These are phyloP conservation scores for Cordyceps cicadae DNA, from an alignment of 2,329 filamentous ascomycete species.

Conservation along the genomic window DNA sequence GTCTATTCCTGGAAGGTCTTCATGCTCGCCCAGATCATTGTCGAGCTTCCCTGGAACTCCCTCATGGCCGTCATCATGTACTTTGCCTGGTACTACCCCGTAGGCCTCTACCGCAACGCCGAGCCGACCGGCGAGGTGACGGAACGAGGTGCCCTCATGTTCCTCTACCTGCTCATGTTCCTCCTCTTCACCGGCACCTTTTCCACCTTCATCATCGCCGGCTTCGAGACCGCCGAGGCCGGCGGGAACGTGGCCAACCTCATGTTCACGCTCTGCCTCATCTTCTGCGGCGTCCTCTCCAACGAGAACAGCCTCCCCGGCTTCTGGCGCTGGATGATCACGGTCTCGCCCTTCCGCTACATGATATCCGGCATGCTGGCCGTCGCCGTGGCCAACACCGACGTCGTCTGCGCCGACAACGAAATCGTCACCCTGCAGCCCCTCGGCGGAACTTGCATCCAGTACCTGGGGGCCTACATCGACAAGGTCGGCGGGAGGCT, in stretches of 20 bases:
- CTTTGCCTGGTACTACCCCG: slow-evolving; percentile 78
- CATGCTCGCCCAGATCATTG: slow-evolving; percentile 72
- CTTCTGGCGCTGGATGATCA: slow-evolving; percentile 72
- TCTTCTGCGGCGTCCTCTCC: slow-evolving; percentile 71
- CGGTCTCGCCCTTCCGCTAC: slow-evolving; percentile 73
- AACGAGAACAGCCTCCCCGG: slow-evolving; percentile 52
- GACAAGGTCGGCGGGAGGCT: slow-evolving; percentile 43
- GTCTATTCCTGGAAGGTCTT: slow-evolving; percentile 81
- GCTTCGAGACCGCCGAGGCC: slow-evolving; percentile 65
- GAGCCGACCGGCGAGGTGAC: slow-evolving; percentile 48
- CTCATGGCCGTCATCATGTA: slow-evolving; percentile 70
- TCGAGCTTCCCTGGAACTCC: slow-evolving; percentile 79
- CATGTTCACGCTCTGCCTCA: slow-evolving; percentile 62
- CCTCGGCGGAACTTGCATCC: slow-evolving; percentile 48
- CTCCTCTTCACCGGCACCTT: slow-evolving; percentile 77
- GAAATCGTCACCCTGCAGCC: slow-evolving; percentile 64
- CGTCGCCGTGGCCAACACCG: slow-evolving; percentile 58
- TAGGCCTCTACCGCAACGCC: slow-evolving; percentile 68
- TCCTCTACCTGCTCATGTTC: slow-evolving; percentile 67
- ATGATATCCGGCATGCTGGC: slow-evolving; percentile 65
- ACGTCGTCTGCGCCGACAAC: slow-evolving; percentile 57
- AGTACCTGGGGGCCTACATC: slow-evolving; percentile 50
- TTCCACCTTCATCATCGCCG: slow-evolving; percentile 67
- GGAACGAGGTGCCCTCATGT: slow-evolving; percentile 70
- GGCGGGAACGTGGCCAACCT: slow-evolving; percentile 70